phyloP scores from a whole-genome alignment of 352 stramenopile species.

The Phytophthora vignae region DNA sequence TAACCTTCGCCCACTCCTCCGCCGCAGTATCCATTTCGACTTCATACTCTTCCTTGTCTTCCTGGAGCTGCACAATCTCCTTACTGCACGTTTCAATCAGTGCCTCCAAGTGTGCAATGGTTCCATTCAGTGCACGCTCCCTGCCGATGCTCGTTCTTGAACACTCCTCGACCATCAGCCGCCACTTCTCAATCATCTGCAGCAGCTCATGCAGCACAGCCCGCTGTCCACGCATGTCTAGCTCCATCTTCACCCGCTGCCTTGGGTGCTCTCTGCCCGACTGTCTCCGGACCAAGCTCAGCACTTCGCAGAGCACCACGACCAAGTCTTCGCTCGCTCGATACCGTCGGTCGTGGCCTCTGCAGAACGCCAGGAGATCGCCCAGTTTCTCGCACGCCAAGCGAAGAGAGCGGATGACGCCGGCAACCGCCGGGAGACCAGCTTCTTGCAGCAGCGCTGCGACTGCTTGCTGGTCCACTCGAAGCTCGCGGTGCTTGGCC shows the following conservation, averaged over 20 bases:
- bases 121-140: slow-evolving; percentile 3
- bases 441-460: slow-evolving; percentile 20
- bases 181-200: slow-evolving; percentile 29
- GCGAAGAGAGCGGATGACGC: slow-evolving; percentile 5
- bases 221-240: not conserved
- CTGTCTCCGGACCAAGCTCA: slow-evolving; percentile 26
- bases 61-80: slow-evolving; percentile 5
- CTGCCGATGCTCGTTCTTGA: not conserved
- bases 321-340: slow-evolving; percentile 18
- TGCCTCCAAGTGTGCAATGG: slow-evolving; percentile 20
- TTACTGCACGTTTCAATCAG: not conserved
- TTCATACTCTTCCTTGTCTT: not conserved
- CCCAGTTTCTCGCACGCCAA: slow-evolving; percentile 15
- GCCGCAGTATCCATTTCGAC: slow-evolving; percentile 3
- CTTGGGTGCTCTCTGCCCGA: not conserved
- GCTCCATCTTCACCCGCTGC: slow-evolving; percentile 10
- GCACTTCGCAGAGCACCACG: slow-evolving; percentile 32
- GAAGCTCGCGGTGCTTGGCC: slow-evolving; percentile 26
- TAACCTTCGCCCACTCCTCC: not conserved
- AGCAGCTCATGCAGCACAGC: not conserved
- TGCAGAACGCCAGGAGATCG: slow-evolving; percentile 12
- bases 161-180: slow-evolving; percentile 1
- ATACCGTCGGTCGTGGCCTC: slow-evolving; percentile 8
- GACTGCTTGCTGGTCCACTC: not conserved
- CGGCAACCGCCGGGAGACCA: not conserved